A percentile compares a stretch with the other conserved stretches of the same genome.
Evolutionary conservation across 1,139 yeast species (phyloP).

Genomic region (Yamadazyma diospyri): DNA sequence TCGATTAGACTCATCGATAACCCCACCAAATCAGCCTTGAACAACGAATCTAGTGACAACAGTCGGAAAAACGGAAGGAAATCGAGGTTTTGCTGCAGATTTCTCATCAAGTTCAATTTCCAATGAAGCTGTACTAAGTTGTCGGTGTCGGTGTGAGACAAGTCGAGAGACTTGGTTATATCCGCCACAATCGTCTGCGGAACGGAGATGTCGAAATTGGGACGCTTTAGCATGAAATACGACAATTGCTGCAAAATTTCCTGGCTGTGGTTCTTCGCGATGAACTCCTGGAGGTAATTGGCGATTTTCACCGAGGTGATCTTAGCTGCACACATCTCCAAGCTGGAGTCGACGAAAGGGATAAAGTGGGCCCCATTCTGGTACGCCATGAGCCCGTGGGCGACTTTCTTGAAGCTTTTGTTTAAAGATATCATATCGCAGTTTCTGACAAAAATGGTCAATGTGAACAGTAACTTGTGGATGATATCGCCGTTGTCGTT

Average conservation of each 20-base stretch:
- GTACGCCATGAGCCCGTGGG: conserved; percentile 29
- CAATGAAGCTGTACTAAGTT: conserved; percentile 13
- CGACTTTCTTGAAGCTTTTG: conserved; percentile 41
- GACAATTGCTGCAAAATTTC: conserved; percentile 13
- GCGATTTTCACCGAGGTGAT: conserved; percentile 43
- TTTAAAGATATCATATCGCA: conserved; percentile 50
- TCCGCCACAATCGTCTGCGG: conserved; percentile 3
- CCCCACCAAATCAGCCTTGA: conserved; percentile 14
- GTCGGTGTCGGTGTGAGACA: not conserved
- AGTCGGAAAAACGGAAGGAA: conserved; percentile 3
- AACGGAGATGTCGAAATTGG: conserved; percentile 8
- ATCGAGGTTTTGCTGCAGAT: conserved; percentile 2
- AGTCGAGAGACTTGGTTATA: conserved; percentile 6
- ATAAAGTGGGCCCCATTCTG: conserved; percentile 38
- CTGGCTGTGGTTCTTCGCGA: conserved; percentile 26
- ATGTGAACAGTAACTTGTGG: conserved; percentile 38
- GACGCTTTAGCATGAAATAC: conserved; percentile 10
- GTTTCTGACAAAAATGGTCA: conserved; percentile 49
- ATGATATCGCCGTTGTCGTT: conserved; percentile 19
- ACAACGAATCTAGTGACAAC: conserved; percentile 8
- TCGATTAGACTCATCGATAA: conserved; percentile 8
- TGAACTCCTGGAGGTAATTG: conserved; percentile 47
- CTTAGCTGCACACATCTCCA: conserved; percentile 42
- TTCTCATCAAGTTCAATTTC: conserved; percentile 13
- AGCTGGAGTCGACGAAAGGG: conserved; percentile 47